Evolutionary conservation across 1,284 basidiomycete species (phyloP).

Genomic region (Takashimella tepidaria): DNA sequence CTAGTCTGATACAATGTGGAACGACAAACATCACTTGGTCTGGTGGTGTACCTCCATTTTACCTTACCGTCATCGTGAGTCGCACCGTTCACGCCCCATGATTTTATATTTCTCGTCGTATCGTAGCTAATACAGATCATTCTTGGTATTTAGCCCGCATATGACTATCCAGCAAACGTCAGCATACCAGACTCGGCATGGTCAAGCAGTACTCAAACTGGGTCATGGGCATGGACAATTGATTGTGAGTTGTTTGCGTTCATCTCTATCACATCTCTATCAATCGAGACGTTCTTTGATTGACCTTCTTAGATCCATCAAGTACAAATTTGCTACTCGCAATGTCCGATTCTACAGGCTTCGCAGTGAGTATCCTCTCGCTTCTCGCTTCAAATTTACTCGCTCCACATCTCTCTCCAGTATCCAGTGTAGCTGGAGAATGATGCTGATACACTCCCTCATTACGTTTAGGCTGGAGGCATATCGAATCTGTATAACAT

Average conservation of each 20-base stretch:
- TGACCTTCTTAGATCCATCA: constrained; percentile 21
- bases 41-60: constrained; percentile 30
- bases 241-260: constrained; percentile 37
- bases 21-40: constrained; percentile 21
- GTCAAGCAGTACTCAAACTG: constrained; percentile 10
- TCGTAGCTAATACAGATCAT: background rate
- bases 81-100: no score
- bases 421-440: background rate
- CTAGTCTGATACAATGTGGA: constrained; percentile 24
- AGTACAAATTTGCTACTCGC: constrained; percentile 29
- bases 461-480: constrained; percentile 34
- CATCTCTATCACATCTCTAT: no score
- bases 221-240: constrained; percentile 26
- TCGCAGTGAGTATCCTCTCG: constrained; percentile 40
- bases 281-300: no score
- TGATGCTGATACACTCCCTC: constrained; percentile 6
- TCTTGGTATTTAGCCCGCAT: constrained; percentile 26
- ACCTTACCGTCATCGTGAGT: constrained; percentile 31
- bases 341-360: constrained; percentile 40
- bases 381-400: background rate
- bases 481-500: constrained; percentile 31
- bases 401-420: background rate
- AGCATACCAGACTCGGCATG: constrained; percentile 27
- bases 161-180: constrained; percentile 32
- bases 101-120: background rate